These are phyloP conservation scores for Trichothecium sympodiale DNA, from an alignment of 2,329 filamentous ascomycete genomes.

Conservation along the genomic window DNA sequence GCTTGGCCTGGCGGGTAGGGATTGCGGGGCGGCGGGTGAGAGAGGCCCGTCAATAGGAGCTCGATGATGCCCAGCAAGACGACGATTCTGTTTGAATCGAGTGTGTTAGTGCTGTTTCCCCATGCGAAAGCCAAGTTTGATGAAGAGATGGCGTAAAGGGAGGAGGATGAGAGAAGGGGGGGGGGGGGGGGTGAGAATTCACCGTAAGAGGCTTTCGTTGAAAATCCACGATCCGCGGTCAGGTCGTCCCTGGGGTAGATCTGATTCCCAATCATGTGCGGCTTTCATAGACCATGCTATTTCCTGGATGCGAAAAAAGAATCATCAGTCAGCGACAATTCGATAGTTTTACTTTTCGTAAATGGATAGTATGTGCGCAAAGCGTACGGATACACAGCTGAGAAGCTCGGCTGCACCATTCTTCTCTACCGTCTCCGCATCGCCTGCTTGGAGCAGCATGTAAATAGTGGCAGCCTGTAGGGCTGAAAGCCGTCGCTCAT, in stretches of 20 bases:
- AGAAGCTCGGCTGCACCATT: not conserved
- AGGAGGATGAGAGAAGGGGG: too few relatives aligned
- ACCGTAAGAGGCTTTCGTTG: conserved; percentile 8
- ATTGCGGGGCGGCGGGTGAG: not conserved
- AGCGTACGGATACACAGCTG: not conserved
- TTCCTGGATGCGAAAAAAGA: not conserved
- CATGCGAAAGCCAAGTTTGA: too few relatives aligned
- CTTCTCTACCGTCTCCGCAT: not conserved
- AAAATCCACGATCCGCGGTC: not conserved
- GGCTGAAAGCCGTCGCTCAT: not conserved
- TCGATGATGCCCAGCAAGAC: conserved; percentile 8
- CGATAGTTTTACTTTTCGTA: too few relatives aligned
- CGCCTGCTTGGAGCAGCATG: conserved; percentile 2
- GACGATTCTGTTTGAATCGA: conserved; percentile 7
- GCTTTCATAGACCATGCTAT: not conserved
- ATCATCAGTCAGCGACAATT: too few relatives aligned
- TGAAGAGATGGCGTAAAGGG: too few relatives aligned
- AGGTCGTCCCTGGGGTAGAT: not conserved
- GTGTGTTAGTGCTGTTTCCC: too few relatives aligned
- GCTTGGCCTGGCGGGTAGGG: too few relatives aligned
- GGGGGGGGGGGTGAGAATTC: too few relatives aligned
- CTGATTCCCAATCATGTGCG: not conserved
- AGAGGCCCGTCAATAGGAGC: conserved; percentile 8
- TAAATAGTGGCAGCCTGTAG: not conserved
- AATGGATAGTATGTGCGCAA: not conserved